Conservation (phyloP, 768 basidiomycete genomes). For the Kwoniella heveanensis region DNA sequence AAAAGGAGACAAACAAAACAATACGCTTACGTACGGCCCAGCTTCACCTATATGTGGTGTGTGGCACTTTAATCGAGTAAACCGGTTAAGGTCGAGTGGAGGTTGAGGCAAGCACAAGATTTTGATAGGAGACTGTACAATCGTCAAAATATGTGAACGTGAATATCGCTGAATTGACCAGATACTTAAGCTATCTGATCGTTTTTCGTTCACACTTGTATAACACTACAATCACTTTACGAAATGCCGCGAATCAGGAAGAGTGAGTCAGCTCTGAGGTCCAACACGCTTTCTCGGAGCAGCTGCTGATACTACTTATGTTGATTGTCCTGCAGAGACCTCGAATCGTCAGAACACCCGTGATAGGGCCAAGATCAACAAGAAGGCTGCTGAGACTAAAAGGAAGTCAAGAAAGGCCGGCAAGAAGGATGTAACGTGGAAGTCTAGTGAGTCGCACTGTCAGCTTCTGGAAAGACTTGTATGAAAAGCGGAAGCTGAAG, state of each 20-base stretch:
- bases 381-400: constrained; percentile 73
- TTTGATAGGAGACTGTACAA: constrained; percentile 2
- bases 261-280: constrained; percentile 39
- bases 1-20: constrained; percentile 13
- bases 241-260: constrained; percentile 55
- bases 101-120: constrained; percentile 23
- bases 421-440: constrained; percentile 83
- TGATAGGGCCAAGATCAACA: constrained; percentile 70
- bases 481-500: neutral
- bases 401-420: constrained; percentile 74
- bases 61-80: constrained; percentile 3
- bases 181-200: neutral
- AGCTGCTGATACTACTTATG: neutral
- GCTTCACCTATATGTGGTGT: neutral
- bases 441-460: constrained; percentile 65
- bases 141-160: constrained; percentile 2
- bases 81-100: constrained; percentile 4
- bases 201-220: neutral
- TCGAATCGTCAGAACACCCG: constrained; percentile 76
- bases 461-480: neutral
- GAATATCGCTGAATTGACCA: neutral
- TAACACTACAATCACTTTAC: neutral
- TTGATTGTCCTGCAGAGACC: constrained; percentile 67
- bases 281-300: neutral
- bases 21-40: constrained; percentile 1